Percentiles rank a stretch among this genome's conserved stretches.
Evolutionary conservation across 2,329 filamentous ascomycete species (phyloP).

Genomic region (Penicillium sp.): DNA sequence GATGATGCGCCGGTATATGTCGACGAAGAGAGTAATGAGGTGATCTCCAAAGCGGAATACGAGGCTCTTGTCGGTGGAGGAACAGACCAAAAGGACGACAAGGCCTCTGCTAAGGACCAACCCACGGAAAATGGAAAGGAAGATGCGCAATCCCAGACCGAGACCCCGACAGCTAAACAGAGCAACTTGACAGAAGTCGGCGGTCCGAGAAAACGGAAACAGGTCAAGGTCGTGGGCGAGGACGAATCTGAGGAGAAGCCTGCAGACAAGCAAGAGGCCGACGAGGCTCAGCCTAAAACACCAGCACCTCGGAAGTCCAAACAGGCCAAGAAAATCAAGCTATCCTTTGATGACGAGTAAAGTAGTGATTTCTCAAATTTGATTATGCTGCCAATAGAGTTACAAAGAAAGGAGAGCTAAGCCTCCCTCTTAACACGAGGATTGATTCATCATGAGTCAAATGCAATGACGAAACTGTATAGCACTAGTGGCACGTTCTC

Average conservation of each 20-base stretch:
- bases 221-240: slow-evolving; percentile 49
- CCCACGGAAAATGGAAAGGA: slow-evolving; percentile 22
- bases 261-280: slow-evolving; percentile 28
- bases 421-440: background rate
- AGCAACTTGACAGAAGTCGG: slow-evolving; percentile 49
- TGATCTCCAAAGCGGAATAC: slow-evolving; percentile 53
- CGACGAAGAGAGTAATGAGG: slow-evolving; percentile 52
- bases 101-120: slow-evolving; percentile 22
- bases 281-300: slow-evolving; percentile 33
- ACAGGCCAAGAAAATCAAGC: slow-evolving; percentile 54
- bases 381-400: background rate
- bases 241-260: slow-evolving; percentile 34
- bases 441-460: slow-evolving; percentile 32
- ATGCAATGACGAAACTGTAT: slow-evolving; percentile 13
- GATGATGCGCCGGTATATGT: slow-evolving; percentile 54
- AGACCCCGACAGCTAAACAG: slow-evolving; percentile 38
- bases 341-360: slow-evolving; percentile 52
- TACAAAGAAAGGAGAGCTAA: background rate
- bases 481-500: slow-evolving; percentile 9
- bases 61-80: slow-evolving; percentile 45
- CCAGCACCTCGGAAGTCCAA: slow-evolving; percentile 43
- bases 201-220: slow-evolving; percentile 50
- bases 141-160: slow-evolving; percentile 23
- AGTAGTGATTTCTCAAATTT: background rate
- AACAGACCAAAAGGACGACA: slow-evolving; percentile 21